Percentiles rank a stretch among this genome's conserved stretches.
phyloP scores from a whole-genome alignment of 106 monocot species.

The Acorus gramineus region DNA sequence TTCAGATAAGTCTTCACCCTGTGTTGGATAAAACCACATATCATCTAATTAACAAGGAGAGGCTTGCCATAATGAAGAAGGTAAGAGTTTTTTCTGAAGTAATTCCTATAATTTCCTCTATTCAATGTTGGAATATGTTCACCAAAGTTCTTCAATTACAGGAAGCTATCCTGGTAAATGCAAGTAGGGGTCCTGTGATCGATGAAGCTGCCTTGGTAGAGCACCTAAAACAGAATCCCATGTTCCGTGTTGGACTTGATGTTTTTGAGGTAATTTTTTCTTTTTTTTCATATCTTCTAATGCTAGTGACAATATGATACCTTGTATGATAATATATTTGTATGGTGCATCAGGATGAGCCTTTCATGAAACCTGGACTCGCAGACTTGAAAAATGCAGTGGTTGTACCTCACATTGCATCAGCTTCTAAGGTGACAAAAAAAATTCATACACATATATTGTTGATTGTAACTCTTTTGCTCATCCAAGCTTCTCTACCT shows the following conservation, averaged over 20 bases:
- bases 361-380: conserved; percentile 97
- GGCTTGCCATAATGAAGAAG: conserved; percentile 95
- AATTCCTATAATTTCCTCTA: background rate
- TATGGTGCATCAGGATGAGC: conserved; percentile 60
- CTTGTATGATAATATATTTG: too few relatives aligned
- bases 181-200: conserved; percentile 92
- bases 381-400: conserved; percentile 90
- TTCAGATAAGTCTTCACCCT: conserved; percentile 97
- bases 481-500: background rate
- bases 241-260: conserved; percentile 97
- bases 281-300: background rate
- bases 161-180: conserved; percentile 94
- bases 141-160: conserved; percentile 5
- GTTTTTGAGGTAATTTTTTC: conserved; percentile 74
- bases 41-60: conserved; percentile 94
- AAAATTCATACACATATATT: background rate
- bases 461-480: background rate
- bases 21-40: conserved; percentile 95
- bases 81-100: conserved; percentile 16
- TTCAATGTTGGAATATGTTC: too few relatives aligned
- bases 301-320: too few relatives aligned
- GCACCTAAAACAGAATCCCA: conserved; percentile 88
- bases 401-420: conserved; percentile 95
- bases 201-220: conserved; percentile 90
- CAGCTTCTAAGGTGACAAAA: conserved; percentile 77